Percentiles rank a stretch among this genome's conserved stretches.
Conservation (phyloP, 2,329 filamentous ascomycete genomes). For the Achaetomium macrosporum region DNA sequence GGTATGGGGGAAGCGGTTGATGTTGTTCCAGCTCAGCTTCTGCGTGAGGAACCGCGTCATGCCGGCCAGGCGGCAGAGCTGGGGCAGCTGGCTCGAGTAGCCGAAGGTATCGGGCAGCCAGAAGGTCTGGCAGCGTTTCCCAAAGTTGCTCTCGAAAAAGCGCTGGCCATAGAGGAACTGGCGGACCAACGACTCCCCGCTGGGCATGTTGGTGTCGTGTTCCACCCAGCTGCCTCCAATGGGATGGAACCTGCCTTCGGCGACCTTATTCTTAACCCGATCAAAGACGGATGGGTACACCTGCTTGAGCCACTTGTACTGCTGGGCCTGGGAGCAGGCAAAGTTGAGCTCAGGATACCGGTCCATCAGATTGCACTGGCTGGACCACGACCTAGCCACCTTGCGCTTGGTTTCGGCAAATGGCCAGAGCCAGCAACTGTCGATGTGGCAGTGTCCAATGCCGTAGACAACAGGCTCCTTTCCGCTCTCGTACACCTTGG, state of each 20-base stretch:
- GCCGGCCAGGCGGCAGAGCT: constrained; percentile 86
- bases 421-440: constrained; percentile 97
- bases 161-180: constrained; percentile 95
- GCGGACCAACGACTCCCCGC: constrained; percentile 85
- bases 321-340: constrained; percentile 87
- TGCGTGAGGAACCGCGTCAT: constrained; percentile 98
- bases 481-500: constrained; percentile 74
- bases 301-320: constrained; percentile 95
- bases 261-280: constrained; percentile 85
- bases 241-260: constrained; percentile 84
- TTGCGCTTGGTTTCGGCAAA: constrained; percentile 98
- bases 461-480: constrained; percentile 74
- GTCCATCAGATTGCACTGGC: constrained; percentile 92
- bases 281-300: constrained; percentile 85
- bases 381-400: constrained; percentile 91
- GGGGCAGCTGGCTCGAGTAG: constrained; percentile 90
- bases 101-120: constrained; percentile 99
- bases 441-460: constrained; percentile 96
- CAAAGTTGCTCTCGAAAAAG: constrained; percentile 91
- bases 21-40: constrained; percentile 99
- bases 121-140: constrained; percentile 81
- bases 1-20: constrained; percentile 97
- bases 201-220: constrained; percentile 96
- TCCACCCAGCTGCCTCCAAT: constrained; percentile 99
- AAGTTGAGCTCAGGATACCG: constrained; percentile 92